phyloP scores from a whole-genome alignment of 2,329 filamentous ascomycete species.

The Alternaria arborescens region DNA sequence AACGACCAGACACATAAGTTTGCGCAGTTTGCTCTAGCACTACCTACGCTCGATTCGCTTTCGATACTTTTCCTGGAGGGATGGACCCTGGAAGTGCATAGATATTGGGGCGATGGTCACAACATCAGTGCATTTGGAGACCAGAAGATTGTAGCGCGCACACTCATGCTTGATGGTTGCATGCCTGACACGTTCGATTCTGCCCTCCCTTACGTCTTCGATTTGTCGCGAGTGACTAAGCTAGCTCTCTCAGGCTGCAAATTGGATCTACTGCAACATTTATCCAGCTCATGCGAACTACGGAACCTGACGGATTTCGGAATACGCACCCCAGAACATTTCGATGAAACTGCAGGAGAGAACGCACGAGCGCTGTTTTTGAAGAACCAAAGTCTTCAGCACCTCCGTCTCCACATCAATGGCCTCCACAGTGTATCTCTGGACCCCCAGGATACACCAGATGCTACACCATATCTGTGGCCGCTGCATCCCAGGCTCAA shows the following conservation, averaged over 20 bases:
- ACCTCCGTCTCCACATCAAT: neutral
- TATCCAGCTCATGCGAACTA: neutral
- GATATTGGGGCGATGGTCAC: neutral
- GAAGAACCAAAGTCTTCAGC: neutral
- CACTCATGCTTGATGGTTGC: slow-evolving; percentile 3
- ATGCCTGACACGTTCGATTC: slow-evolving; percentile 3
- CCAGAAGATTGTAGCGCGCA: neutral
- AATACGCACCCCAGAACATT: neutral
- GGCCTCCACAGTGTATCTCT: neutral
- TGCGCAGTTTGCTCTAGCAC: neutral
- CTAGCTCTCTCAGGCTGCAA: neutral
- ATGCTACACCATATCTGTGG: neutral
- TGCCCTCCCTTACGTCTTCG: slow-evolving; percentile 1
- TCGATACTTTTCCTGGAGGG: neutral
- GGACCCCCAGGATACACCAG: neutral
- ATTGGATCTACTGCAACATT: neutral
- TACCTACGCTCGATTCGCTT: slow-evolving; percentile 11
- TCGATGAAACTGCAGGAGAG: neutral
- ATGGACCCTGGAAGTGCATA: neutral
- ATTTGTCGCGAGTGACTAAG: slow-evolving; percentile 9
- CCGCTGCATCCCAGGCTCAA: neutral
- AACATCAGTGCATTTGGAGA: neutral
- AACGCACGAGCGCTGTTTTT: neutral
- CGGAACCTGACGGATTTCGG: neutral
- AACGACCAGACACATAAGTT: neutral